phyloP scores from a whole-genome alignment of 768 basidiomycete genomes.

The Rickenella mellea region DNA sequence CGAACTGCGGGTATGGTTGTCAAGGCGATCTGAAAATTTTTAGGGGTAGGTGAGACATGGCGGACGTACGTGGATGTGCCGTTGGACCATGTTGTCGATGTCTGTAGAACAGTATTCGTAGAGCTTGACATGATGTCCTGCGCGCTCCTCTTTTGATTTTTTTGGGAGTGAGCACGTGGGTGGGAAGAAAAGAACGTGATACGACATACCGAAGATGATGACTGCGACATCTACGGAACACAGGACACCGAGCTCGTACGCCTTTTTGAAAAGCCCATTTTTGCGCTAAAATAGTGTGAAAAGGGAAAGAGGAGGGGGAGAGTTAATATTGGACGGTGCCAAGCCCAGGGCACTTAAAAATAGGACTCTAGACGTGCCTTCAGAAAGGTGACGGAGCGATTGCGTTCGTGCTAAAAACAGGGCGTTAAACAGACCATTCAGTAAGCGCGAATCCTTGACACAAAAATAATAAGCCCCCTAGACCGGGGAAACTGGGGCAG shows the following conservation, averaged over 20 bases:
- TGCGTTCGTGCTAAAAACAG: slow-evolving; percentile 74
- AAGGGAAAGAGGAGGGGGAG: slow-evolving; percentile 15
- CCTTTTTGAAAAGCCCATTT: slow-evolving; percentile 87
- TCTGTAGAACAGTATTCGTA: slow-evolving; percentile 75
- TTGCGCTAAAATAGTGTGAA: slow-evolving; percentile 50
- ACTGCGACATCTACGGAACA: slow-evolving; percentile 85
- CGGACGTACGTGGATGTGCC: slow-evolving; percentile 45
- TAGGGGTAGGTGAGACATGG: slow-evolving; percentile 5
- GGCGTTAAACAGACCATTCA: slow-evolving; percentile 23
- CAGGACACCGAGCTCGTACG: slow-evolving; percentile 83
- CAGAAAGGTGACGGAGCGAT: slow-evolving; percentile 84
- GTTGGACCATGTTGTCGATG: slow-evolving; percentile 58
- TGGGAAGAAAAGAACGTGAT: slow-evolving; percentile 2
- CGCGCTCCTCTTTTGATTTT: slow-evolving; percentile 48
- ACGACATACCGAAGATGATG: slow-evolving; percentile 65
- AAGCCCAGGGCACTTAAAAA: slow-evolving; percentile 28
- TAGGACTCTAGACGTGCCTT: slow-evolving; percentile 44
- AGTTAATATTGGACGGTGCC: slow-evolving; percentile 27
- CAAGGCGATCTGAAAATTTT: background rate
- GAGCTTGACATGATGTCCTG: slow-evolving; percentile 72
- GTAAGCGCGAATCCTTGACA: slow-evolving; percentile 10
- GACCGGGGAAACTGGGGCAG: slow-evolving; percentile 11
- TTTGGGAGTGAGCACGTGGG: slow-evolving; percentile 2
- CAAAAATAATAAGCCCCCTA: slow-evolving; percentile 11
- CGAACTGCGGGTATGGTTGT: slow-evolving; percentile 26